Evolutionary conservation across 2,329 filamentous ascomycete genomes (phyloP), one percentile per base, ranked within the genome.

Genomic region (Sporothrix variecibatus): DNA sequence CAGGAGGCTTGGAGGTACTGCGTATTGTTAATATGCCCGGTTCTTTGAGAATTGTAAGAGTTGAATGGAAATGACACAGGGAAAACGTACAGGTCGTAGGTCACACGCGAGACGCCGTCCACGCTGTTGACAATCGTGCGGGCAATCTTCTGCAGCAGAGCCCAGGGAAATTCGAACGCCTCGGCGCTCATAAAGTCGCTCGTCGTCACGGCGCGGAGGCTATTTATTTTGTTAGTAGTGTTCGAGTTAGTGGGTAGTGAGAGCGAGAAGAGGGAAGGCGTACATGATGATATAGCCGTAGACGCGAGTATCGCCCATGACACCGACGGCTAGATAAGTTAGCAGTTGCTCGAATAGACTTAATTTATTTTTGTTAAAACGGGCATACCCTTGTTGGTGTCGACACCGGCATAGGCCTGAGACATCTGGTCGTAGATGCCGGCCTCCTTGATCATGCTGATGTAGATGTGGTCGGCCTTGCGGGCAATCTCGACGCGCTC

Each of bases 391-490:
- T 79, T 79, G 80, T 82, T 84, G 3, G 83, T 82, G 76, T 85
- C 83, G 46, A 87, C 78, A 17, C 79, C 85, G 51, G 84, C 85
- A 72, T 84, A 87, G 40, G 85, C 85, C 80, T 87, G 86, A n/a
- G 82, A 80, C 62, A 86, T 84, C 80, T 84, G 75, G 74, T 92
- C 82, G 81, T 95, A 95, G 28, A 94, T 82, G 12, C 92, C 93
- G 0, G 91, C 91, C 73, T 89, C 88, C 78, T 85, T 86, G 83
- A 95, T 95, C 87, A 91, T 90, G 76, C 87, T 86, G 78, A 95
- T 94, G 83, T 93, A 95, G 79, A 95, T 95, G 79, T 89, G 80
- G 79, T 95, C 93, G 1, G 93, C 93, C 80, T 92, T 86, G n/a
- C 93, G 85, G 1, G 90, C 93, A 76, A 97, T 96, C 73, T 90